phyloP scores from a whole-genome alignment of 192 early-diverging fungal species.

The Fimicolochytrium jonesii region DNA sequence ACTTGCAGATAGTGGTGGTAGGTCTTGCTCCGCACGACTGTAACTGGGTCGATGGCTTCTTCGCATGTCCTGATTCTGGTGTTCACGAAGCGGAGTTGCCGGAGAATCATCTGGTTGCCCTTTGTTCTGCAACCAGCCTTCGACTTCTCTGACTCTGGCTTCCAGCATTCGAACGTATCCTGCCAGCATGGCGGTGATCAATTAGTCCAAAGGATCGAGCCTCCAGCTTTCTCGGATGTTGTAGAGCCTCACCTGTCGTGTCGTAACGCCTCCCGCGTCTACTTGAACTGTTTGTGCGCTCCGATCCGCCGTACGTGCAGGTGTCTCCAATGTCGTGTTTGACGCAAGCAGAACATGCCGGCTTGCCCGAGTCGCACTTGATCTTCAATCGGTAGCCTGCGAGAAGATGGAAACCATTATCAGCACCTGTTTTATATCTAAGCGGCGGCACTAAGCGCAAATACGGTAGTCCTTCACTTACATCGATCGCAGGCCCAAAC shows the following conservation, averaged over 20 bases:
- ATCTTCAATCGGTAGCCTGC: constrained; percentile 23
- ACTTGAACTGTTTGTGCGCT: constrained; percentile 1
- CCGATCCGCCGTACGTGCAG: constrained; percentile 21
- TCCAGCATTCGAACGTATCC: constrained; percentile 29
- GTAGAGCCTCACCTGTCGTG: constrained; percentile 3
- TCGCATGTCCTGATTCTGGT: too few species aligned
- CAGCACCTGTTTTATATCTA: neutral
- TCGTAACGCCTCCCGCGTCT: constrained; percentile 11
- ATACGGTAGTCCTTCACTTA: constrained; percentile 1
- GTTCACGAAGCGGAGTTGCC: too few species aligned
- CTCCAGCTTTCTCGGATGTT: neutral
- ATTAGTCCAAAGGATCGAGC: neutral
- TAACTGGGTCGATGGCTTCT: too few species aligned
- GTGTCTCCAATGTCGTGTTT: constrained; percentile 12
- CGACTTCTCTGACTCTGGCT: constrained; percentile 14
- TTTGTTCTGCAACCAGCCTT: constrained; percentile 1
- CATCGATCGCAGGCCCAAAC: constrained; percentile 29
- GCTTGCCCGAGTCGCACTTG: constrained; percentile 21
- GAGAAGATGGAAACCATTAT: neutral
- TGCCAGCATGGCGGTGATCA: neutral
- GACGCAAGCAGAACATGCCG: constrained; percentile 19
- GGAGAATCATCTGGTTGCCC: neutral
- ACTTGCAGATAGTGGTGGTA: too few species aligned
- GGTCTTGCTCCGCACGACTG: too few species aligned
- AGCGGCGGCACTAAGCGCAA: neutral